These are phyloP conservation scores for Monilinia polystroma DNA, from an alignment of 2,329 filamentous ascomycete species.

Conservation along the genomic window DNA sequence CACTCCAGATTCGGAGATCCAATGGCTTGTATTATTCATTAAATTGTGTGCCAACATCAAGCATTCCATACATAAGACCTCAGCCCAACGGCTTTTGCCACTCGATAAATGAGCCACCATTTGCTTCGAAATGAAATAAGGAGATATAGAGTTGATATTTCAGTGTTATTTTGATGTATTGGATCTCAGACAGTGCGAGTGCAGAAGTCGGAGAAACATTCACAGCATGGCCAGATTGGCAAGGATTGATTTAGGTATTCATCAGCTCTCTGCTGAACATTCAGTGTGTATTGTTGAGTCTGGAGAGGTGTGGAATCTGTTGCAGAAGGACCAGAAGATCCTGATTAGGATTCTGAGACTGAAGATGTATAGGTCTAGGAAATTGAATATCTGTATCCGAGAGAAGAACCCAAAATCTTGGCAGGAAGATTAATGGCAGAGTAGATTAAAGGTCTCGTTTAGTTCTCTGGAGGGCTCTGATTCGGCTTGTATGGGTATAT, in stretches of 20 bases:
- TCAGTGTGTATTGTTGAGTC: neutral
- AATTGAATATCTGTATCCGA: neutral
- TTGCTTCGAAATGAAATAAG: no score
- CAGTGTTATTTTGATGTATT: neutral
- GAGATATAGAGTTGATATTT: neutral
- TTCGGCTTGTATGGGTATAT: no score
- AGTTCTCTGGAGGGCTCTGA: neutral
- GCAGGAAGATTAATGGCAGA: neutral
- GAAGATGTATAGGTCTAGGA: neutral
- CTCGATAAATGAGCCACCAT: no score
- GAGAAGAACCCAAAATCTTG: neutral
- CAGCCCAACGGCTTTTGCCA: no score
- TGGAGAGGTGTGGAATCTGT: neutral
- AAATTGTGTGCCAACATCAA: no score
- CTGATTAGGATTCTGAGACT: neutral
- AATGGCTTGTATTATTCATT: no score
- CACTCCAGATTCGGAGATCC: no score
- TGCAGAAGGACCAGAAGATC: neutral
- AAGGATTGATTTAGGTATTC: neutral
- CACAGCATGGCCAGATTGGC: neutral
- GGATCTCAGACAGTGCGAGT: neutral
- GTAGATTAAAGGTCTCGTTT: neutral
- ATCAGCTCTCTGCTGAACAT: neutral
- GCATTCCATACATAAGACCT: no score
- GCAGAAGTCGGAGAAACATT: neutral